phyloP scores from a whole-genome alignment of 306 rosid species.

The Pterocarpus macrocarpus region DNA sequence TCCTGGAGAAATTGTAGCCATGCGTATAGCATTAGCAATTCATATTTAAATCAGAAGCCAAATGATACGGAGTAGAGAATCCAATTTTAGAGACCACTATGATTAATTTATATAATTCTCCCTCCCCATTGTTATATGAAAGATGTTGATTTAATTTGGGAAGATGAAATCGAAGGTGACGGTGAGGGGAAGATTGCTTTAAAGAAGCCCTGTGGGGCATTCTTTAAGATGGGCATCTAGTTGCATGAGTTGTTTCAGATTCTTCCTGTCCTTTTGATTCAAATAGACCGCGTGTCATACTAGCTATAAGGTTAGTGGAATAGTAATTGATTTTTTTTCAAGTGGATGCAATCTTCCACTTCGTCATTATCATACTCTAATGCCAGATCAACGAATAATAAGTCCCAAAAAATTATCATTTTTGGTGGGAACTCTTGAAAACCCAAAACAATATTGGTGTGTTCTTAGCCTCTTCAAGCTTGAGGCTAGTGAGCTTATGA shows the following conservation, averaged over 20 bases:
- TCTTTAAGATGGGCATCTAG: background rate
- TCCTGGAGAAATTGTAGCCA: background rate
- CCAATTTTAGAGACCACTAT: conserved; percentile 11
- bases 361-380: no score
- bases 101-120: conserved; percentile 30
- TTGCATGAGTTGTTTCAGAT: conserved; percentile 42
- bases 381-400: no score
- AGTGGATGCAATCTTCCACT: background rate
- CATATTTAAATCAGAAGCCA: background rate
- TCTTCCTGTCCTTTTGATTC: conserved; percentile 15
- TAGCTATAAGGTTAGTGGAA: background rate
- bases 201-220: background rate
- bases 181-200: background rate
- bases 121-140: conserved; percentile 16
- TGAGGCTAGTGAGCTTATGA: no score
- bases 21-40: conserved; percentile 10
- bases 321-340: background rate
- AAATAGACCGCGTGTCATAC: background rate
- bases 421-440: no score
- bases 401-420: no score
- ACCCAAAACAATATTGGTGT: no score
- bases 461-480: no score
- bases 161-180: background rate
- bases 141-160: conserved; percentile 17
- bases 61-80: background rate